Evolutionary conservation across 306 rosid species (phyloP).

Genomic region (Vigna radiata): DNA sequence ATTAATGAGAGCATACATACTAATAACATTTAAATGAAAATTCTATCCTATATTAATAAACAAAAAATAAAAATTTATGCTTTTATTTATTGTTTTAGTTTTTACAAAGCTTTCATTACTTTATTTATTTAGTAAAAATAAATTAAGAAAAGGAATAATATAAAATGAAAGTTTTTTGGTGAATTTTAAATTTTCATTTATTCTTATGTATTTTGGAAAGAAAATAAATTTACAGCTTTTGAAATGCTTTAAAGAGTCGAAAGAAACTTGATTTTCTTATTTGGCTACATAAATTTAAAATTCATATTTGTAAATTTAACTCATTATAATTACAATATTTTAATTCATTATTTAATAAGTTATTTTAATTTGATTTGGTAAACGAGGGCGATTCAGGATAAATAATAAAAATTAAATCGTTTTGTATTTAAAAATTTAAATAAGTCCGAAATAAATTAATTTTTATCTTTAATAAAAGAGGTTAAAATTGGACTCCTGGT

Average conservation of each 20-base stretch:
- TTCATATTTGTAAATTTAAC: not conserved
- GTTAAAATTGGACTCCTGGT: not conserved
- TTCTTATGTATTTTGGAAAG: not conserved
- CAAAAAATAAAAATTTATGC: no score
- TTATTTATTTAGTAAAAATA: no score
- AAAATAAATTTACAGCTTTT: not conserved
- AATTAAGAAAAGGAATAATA: not conserved
- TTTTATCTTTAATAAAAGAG: not conserved
- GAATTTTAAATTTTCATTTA: not conserved
- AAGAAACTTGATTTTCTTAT: not conserved
- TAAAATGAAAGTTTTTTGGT: no score
- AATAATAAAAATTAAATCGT: not conserved
- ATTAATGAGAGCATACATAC: no score
- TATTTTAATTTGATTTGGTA: not conserved
- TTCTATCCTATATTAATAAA: no score
- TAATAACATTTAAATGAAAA: no score
- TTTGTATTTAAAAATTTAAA: not conserved
- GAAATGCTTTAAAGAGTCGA: not conserved
- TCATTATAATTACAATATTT: not conserved
- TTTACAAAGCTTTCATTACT: no score
- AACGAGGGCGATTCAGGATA: not conserved
- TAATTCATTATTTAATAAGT: not conserved
- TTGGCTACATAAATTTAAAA: not conserved
- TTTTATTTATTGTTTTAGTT: no score
- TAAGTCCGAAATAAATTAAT: not conserved